These are phyloP conservation scores for Fonsecaea monophora DNA, from an alignment of 2,329 filamentous ascomycete species.

Conservation along the genomic window DNA sequence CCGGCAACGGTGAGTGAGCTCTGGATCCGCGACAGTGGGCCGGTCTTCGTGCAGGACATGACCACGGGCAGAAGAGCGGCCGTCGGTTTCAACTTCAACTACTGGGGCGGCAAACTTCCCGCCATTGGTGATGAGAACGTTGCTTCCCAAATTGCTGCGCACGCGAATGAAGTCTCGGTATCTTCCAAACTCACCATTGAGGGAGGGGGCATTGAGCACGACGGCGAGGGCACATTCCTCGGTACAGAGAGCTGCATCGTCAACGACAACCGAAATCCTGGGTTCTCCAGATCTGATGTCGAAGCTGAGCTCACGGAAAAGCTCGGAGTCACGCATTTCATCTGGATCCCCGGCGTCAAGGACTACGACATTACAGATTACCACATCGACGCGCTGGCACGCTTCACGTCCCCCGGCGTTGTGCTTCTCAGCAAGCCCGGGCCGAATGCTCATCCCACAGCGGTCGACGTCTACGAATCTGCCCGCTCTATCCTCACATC, in stretches of 20 bases:
- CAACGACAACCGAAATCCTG: slow-evolving; percentile 43
- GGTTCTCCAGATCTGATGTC: slow-evolving; percentile 37
- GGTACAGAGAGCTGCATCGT: slow-evolving; percentile 46
- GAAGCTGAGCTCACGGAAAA: slow-evolving; percentile 42
- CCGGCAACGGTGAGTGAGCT: slow-evolving; percentile 40
- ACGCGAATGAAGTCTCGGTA: slow-evolving; percentile 24
- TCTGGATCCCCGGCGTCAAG: slow-evolving; percentile 45
- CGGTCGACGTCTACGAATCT: slow-evolving; percentile 42
- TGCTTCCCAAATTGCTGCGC: slow-evolving; percentile 17
- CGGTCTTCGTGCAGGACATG: slow-evolving; percentile 40
- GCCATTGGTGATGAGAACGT: slow-evolving; percentile 28
- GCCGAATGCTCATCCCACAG: slow-evolving; percentile 33
- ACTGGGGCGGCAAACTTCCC: slow-evolving; percentile 36
- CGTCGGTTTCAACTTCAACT: slow-evolving; percentile 20
- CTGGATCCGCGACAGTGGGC: slow-evolving; percentile 45
- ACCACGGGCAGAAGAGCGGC: slow-evolving; percentile 29
- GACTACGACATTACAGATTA: slow-evolving; percentile 46
- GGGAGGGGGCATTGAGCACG: slow-evolving; percentile 46
- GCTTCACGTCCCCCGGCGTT: slow-evolving; percentile 42
- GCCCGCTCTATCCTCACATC: slow-evolving; percentile 37
- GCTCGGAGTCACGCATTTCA: slow-evolving; percentile 44
- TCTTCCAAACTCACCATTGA: slow-evolving; percentile 42
- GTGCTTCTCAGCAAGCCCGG: slow-evolving; percentile 43
- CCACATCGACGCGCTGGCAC: slow-evolving; percentile 44
- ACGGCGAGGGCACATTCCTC: slow-evolving; percentile 47